phyloP scores from a whole-genome alignment of 768 basidiomycete species.

The Lactarius deliciosus region DNA sequence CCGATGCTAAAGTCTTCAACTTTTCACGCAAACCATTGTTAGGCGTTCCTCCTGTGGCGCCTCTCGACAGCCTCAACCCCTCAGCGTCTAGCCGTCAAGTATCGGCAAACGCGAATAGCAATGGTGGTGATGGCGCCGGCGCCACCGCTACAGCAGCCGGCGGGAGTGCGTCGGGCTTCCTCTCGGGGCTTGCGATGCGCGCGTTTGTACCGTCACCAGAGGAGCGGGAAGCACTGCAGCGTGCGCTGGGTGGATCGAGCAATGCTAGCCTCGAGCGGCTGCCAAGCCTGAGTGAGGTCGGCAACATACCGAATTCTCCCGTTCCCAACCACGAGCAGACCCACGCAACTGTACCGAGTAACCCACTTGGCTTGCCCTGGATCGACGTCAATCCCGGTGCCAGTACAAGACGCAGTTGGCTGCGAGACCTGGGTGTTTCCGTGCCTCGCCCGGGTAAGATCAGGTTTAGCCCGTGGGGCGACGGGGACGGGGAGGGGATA shows the following conservation, averaged over 20 bases:
- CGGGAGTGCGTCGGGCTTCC: constrained; percentile 29
- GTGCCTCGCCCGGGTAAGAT: constrained; percentile 64
- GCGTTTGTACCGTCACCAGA: constrained; percentile 88
- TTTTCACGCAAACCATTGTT: constrained; percentile 39
- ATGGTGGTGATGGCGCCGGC: neutral
- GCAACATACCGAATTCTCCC: constrained; percentile 70
- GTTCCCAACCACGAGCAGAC: constrained; percentile 46
- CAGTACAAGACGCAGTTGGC: constrained; percentile 56
- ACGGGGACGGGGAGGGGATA: constrained; percentile 48
- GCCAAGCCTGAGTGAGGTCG: constrained; percentile 75
- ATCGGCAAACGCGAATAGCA: neutral
- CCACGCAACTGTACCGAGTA: constrained; percentile 1
- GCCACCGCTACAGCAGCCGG: neutral
- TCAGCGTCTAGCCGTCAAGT: constrained; percentile 14
- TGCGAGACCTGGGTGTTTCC: constrained; percentile 43
- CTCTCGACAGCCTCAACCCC: constrained; percentile 30
- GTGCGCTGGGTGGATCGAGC: constrained; percentile 70
- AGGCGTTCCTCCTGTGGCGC: constrained; percentile 22
- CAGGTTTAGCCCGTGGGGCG: constrained; percentile 83
- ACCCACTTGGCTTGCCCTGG: constrained; percentile 31
- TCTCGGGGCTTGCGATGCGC: constrained; percentile 50
- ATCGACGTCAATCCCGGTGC: constrained; percentile 21
- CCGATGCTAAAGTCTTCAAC: constrained; percentile 82
- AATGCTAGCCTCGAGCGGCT: constrained; percentile 76
- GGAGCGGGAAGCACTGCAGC: constrained; percentile 81